Base-by-base conservation (phyloP, 164 flowering plant species). In the Aristolochia fimbriata region DNA sequence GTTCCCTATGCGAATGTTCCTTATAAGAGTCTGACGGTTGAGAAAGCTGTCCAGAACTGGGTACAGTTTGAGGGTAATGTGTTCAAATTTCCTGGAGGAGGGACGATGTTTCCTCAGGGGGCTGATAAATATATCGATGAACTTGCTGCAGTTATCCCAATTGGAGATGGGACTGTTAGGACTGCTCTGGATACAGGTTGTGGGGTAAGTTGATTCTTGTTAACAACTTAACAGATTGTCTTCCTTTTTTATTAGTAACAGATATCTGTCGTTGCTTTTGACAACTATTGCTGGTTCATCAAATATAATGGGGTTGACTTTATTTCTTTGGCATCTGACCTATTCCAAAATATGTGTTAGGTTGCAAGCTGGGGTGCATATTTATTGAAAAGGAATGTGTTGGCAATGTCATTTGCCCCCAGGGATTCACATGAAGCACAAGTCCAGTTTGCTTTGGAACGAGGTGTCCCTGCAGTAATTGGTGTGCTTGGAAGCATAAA, bases 301-400 rank as follows among this genome's bases (percentile, higher is more conserved):
- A 37, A 3, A 37, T 37, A 6, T 37, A 37, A 37, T 37, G 43
- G n/a, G 23, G 21, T 51, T 50, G 22, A 23, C 52, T 50, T 31
- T 63, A 19, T 13, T 70, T 58, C 19, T 46, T 67, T 11, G 23
- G 56, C 4, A 37, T 10, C 7, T 57, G 27, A 62, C 68, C 71
- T 53, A 67, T 56, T 53, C n/a, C 15, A 25, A 41, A 63, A 19
- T 31, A 47, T 22, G 66, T 59, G 50, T 43, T 49, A 91, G 97
- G 97, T 91, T 62, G 97, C 96, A 54, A 88, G 96, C 72, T 91
- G 94, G 97, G 96, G 96, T 62, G 97, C 97, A 15, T 91, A 88
- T 68, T 57, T 88, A 73, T 61, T 88, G 74, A 86, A 85, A 69
- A 81, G 94, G 74, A 91, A 91, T 75, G 90, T 91, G 19, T 69